A percentile compares a stretch with the other conserved stretches of the same genome.
These are phyloP conservation scores for Plantago major DNA, from an alignment of 257 asterid genomes.

Conservation along the genomic window DNA sequence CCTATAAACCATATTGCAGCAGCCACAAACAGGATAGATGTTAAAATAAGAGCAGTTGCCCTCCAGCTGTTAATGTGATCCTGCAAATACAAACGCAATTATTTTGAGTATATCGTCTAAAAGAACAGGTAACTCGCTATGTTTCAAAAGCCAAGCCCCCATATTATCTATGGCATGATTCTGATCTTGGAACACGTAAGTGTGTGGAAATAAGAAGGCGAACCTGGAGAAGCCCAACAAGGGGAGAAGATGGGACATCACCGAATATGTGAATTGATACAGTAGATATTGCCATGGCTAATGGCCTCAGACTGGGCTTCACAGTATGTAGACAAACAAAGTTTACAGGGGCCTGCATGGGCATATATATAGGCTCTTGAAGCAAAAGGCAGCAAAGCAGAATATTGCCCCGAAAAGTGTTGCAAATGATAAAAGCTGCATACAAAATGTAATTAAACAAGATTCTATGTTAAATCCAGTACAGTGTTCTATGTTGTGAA, in stretches of 20 bases:
- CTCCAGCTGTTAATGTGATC: conserved; percentile 15
- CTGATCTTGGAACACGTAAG: background rate
- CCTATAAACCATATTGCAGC: conserved; percentile 83
- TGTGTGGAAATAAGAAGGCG: conserved; percentile 11
- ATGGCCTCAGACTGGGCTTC: conserved; percentile 81
- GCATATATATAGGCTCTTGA: conserved; percentile 48
- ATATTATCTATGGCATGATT: no score
- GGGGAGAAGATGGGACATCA: conserved; percentile 94
- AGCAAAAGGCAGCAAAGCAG: conserved; percentile 87
- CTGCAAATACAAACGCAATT: background rate
- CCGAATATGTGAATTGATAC: conserved; percentile 55
- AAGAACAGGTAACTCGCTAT: no score
- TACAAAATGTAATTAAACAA: background rate
- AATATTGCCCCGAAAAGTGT: conserved; percentile 70
- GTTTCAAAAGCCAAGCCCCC: no score
- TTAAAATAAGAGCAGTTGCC: conserved; percentile 48
- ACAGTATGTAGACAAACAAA: conserved; percentile 82
- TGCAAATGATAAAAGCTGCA: conserved; percentile 75
- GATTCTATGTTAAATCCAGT: background rate
- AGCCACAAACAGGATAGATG: conserved; percentile 71
- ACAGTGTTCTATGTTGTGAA: background rate
- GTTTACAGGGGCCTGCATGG: conserved; percentile 82
- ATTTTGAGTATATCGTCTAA: no score
- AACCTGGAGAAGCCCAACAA: conserved; percentile 94
- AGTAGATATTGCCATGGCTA: conserved; percentile 67